These are phyloP conservation scores for Apiotrichum siamense DNA, from an alignment of 1,284 basidiomycete species.

Conservation along the genomic window DNA sequence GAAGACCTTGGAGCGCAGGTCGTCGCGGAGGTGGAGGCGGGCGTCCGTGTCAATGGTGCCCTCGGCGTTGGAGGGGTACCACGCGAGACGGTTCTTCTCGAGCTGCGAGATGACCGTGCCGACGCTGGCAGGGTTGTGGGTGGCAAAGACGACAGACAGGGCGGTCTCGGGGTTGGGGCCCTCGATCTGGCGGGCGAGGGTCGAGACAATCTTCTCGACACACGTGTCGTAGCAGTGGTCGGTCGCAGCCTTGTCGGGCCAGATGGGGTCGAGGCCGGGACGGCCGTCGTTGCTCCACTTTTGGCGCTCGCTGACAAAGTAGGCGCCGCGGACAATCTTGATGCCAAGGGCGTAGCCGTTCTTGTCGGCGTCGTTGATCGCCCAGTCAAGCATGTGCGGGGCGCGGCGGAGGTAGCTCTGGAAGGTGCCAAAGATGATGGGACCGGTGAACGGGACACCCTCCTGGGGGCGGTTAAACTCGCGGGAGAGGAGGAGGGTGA, in stretches of 20 bases:
- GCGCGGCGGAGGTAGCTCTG: constrained; percentile 69
- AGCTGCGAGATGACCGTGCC: constrained; percentile 60
- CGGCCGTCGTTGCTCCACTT: constrained; percentile 41
- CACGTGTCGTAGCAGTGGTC: constrained; percentile 74
- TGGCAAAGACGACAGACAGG: constrained; percentile 73
- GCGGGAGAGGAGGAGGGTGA: constrained; percentile 65
- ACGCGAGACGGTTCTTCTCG: constrained; percentile 56
- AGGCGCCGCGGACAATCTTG: constrained; percentile 93
- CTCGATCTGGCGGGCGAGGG: constrained; percentile 46
- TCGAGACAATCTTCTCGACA: constrained; percentile 57
- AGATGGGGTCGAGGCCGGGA: constrained; percentile 47
- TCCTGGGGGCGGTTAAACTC: constrained; percentile 58
- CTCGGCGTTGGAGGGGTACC: neutral
- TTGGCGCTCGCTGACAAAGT: constrained; percentile 66
- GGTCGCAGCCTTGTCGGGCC: constrained; percentile 57
- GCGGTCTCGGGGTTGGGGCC: constrained; percentile 47
- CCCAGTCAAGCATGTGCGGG: constrained; percentile 60
- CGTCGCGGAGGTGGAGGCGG: constrained; percentile 9
- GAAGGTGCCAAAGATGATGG: constrained; percentile 58
- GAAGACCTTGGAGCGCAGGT: constrained; percentile 55
- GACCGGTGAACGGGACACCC: constrained; percentile 26
- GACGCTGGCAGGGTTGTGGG: constrained; percentile 72
- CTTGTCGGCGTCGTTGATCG: constrained; percentile 62
- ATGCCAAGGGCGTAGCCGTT: constrained; percentile 76
- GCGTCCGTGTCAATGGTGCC: neutral